Conservation (phyloP, 148 eudicot species). For the Cornus controversa region DNA sequence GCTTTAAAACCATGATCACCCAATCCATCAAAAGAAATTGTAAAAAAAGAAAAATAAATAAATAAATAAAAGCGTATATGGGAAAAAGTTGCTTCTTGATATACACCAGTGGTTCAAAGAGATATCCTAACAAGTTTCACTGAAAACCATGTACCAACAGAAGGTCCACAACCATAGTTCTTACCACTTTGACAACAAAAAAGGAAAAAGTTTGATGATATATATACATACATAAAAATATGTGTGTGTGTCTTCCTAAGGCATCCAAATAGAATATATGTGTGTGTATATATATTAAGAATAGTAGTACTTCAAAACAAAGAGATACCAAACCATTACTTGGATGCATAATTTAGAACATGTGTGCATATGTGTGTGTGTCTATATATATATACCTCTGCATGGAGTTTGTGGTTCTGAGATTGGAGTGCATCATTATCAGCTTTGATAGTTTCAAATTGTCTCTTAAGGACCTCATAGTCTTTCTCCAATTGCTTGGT, state of each 20-base stretch:
- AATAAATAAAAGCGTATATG: too few species aligned
- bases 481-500: conserved; percentile 96
- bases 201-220: too few species aligned
- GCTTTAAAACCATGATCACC: too few species aligned
- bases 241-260: too few species aligned
- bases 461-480: conserved; percentile 75
- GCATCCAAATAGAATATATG: too few species aligned
- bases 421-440: conserved; percentile 79
- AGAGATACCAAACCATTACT: too few species aligned
- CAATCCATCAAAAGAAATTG: too few species aligned
- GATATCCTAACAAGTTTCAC: not conserved
- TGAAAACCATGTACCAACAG: not conserved
- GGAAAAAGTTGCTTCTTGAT: not conserved
- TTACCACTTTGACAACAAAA: not conserved
- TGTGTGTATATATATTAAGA: too few species aligned
- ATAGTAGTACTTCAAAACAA: too few species aligned
- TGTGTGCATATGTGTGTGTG: too few species aligned
- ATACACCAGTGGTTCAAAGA: not conserved
- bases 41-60: too few species aligned
- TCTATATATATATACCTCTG: conserved; percentile 50
- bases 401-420: conserved; percentile 77
- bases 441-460: conserved; percentile 80
- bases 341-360: too few species aligned
- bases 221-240: not conserved
- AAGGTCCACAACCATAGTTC: not conserved